These are phyloP conservation scores for Myriosclerotinia duriaeana DNA, from an alignment of 2,329 filamentous ascomycete species.

Conservation along the genomic window DNA sequence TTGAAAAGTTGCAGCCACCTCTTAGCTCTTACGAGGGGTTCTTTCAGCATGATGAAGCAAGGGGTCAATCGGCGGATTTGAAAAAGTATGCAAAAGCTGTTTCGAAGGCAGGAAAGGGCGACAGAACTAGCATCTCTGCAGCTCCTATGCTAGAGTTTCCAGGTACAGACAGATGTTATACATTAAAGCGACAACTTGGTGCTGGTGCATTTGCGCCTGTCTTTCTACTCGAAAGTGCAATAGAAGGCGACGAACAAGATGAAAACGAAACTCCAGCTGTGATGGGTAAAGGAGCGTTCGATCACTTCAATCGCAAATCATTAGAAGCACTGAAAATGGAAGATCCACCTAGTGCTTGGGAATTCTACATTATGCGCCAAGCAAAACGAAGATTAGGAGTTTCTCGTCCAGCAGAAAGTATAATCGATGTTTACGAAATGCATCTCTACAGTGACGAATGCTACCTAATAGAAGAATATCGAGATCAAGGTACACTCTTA, in stretches of 20 bases:
- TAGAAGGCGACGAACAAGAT: conserved; percentile 51
- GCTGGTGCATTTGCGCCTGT: conserved; percentile 94
- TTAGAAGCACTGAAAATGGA: conserved; percentile 96
- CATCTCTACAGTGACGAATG: conserved; percentile 89
- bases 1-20: conserved; percentile 71
- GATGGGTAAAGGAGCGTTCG: conserved; percentile 63
- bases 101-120: conserved; percentile 45
- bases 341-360: conserved; percentile 83
- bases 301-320: conserved; percentile 50
- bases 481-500: conserved; percentile 88
- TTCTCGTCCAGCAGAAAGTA: conserved; percentile 70
- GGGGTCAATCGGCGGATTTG: conserved; percentile 71
- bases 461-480: conserved; percentile 83
- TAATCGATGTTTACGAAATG: conserved; percentile 83
- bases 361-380: conserved; percentile 92
- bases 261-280: conserved; percentile 47
- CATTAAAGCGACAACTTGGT: conserved; percentile 80
- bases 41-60: conserved; percentile 66
- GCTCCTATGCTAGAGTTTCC: conserved; percentile 68
- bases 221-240: conserved; percentile 77
- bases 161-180: conserved; percentile 66
- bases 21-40: conserved; percentile 76
- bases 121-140: conserved; percentile 61
- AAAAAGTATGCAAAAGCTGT: conserved; percentile 72
- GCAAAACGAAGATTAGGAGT: conserved; percentile 74